Evolutionary conservation across 148 eudicot genomes (phyloP), one percentile per base, ranked within the genome.

Genomic region (Cornus florida): DNA sequence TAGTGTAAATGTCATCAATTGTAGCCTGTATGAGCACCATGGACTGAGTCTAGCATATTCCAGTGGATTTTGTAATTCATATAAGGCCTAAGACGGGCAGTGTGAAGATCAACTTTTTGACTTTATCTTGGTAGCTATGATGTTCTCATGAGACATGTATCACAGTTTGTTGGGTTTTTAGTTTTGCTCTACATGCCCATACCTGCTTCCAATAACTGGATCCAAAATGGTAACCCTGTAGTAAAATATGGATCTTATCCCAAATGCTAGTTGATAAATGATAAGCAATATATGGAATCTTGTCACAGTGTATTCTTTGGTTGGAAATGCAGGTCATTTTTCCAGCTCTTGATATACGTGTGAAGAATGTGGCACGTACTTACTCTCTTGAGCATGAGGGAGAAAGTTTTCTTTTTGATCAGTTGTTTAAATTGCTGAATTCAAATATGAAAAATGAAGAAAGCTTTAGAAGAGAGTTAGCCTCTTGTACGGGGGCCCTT

Each of bases 381-480:
- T 96, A 96, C 83, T 93, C 99, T 78, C 87, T 96, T 39, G 99
- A 96, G 86, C 99, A 96, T 82, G 95, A 96, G 82, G 98, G 99
- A 72, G 99, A 96, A 84, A 89, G 97, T 85, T 86, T 88, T 74
- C 91, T 96, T 79, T 96, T 96, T 85, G 95, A 96, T 85, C 95
- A 92, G 77, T 83, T 96, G 83, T 93, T 92, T 90, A 86, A 85
- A 75, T 79, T 93, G 76, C 82, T 96, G 80, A 90, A 76, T 66
- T 85, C 88, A 74, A 83, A 88, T 67, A 84, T 84, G 82, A 88
- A 81, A 46, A 86, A 81, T 73, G 94, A 93, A 70, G 98, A 93
- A 86, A 89, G 88, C 86, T 92, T 86, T 85, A 86, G 90, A 75
- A 89, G 97, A 86, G 98, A 93, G 83, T 75, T 96, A 86, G 99